phyloP scores from a whole-genome alignment of 768 basidiomycete genomes.

The Amanita pallidorosea region DNA sequence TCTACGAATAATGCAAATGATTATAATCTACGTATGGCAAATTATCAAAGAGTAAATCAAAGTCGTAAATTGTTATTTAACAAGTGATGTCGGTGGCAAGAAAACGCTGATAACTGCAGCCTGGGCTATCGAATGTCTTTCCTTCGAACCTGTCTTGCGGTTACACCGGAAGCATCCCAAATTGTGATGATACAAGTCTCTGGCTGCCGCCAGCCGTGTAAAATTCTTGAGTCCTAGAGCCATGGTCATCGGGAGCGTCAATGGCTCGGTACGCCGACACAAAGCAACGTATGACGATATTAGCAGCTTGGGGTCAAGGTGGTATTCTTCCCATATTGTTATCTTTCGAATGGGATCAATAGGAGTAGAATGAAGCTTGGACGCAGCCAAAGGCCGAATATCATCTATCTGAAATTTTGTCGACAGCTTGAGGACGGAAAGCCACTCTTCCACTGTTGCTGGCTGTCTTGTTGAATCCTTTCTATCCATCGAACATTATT shows the following conservation, averaged over 20 bases:
- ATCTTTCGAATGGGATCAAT: conserved; percentile 24
- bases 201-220: conserved; percentile 20
- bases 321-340: conserved; percentile 24
- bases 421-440: conserved; percentile 23
- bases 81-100: neutral
- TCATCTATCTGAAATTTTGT: conserved; percentile 22
- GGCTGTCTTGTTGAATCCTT: conserved; percentile 11
- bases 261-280: conserved; percentile 19
- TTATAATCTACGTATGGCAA: neutral
- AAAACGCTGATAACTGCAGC: conserved; percentile 1
- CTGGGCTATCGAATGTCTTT: neutral
- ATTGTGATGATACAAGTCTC: conserved; percentile 19
- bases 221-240: conserved; percentile 22
- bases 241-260: conserved; percentile 22
- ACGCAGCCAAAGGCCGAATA: conserved; percentile 17
- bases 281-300: conserved; percentile 18
- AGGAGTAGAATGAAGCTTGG: conserved; percentile 15
- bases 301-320: conserved; percentile 18
- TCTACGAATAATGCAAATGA: too few species aligned
- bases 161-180: conserved; percentile 13
- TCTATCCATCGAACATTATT: conserved; percentile 1
- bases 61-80: neutral
- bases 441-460: conserved; percentile 18
- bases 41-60: neutral
- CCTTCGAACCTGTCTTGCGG: neutral